Conservation (phyloP, 1,284 basidiomycete genomes). For the Cystobasidium slooffiae region DNA sequence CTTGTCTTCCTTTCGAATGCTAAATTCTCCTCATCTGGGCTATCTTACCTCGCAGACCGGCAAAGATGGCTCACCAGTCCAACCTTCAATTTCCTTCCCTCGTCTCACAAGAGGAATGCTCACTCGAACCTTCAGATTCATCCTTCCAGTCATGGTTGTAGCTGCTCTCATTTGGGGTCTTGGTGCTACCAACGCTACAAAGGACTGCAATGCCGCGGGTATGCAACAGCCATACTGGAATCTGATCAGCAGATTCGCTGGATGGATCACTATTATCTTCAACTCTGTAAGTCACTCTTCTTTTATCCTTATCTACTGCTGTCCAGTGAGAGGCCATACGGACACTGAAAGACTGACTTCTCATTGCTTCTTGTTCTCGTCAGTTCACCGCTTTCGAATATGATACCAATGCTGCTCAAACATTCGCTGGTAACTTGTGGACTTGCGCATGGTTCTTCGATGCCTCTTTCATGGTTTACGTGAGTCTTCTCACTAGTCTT, state of each 20-base stretch:
- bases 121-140: conserved; percentile 55
- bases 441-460: conserved; percentile 56
- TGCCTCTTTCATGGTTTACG: conserved; percentile 54
- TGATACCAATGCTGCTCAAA: conserved; percentile 54
- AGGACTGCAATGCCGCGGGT: conserved; percentile 55
- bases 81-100: conserved; percentile 54
- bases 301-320: not conserved
- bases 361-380: not conserved
- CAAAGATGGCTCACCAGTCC: conserved; percentile 29
- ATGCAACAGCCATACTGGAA: conserved; percentile 57
- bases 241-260: conserved; percentile 52
- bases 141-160: conserved; percentile 54
- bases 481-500: conserved; percentile 16
- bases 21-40: conserved; percentile 2
- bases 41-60: conserved; percentile 42
- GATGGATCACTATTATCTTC: conserved; percentile 54
- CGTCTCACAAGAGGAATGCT: conserved; percentile 55
- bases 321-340: too few species aligned
- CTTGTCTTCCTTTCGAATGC: not conserved
- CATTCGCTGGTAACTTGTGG: conserved; percentile 56
- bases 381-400: conserved; percentile 55
- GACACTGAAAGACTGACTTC: conserved; percentile 4
- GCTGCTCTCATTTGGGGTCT: conserved; percentile 56
- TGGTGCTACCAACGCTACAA: conserved; percentile 51
- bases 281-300: conserved; percentile 50